phyloP scores from a whole-genome alignment of 108 stramenopile species.

The Fragilaria radians region DNA sequence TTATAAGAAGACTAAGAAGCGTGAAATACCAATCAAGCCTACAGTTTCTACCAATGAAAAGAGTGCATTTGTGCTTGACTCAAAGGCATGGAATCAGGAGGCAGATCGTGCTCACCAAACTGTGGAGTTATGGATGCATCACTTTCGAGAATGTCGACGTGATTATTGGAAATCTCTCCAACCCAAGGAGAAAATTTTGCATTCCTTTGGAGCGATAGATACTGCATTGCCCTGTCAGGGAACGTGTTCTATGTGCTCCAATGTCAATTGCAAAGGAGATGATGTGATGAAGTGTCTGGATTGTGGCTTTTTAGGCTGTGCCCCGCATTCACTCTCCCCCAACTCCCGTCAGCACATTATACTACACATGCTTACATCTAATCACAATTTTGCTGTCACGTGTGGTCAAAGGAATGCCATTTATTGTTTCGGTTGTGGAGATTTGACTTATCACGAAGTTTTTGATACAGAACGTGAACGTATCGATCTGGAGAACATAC shows the following conservation, averaged over 20 bases:
- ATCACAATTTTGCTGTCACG: conserved; percentile 66
- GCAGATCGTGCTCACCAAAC: neutral
- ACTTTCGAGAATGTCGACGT: conserved; percentile 3
- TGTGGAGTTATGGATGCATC: conserved; percentile 8
- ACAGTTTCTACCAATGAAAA: conserved; percentile 1
- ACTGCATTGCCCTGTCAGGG: neutral
- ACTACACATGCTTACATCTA: conserved; percentile 51
- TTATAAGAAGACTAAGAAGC: neutral
- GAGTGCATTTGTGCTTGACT: neutral
- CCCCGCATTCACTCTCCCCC: conserved; percentile 23
- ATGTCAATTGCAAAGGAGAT: conserved; percentile 25
- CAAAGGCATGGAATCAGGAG: conserved; percentile 5
- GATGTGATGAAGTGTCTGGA: conserved; percentile 71
- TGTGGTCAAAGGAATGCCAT: conserved; percentile 53
- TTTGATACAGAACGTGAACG: conserved; percentile 71
- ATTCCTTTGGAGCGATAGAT: neutral
- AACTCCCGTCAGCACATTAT: conserved; percentile 40
- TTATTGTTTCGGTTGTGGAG: conserved; percentile 69
- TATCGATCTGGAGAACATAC: conserved; percentile 34
- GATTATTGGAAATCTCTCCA: neutral
- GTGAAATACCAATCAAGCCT: neutral
- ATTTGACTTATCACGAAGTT: conserved; percentile 59
- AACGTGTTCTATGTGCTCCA: neutral
- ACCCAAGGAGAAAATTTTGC: neutral
- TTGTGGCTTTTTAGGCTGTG: conserved; percentile 54